These are phyloP conservation scores for Aegilops speltoides DNA, from an alignment of 176 grass and related monocot genomes.

Conservation along the genomic window DNA sequence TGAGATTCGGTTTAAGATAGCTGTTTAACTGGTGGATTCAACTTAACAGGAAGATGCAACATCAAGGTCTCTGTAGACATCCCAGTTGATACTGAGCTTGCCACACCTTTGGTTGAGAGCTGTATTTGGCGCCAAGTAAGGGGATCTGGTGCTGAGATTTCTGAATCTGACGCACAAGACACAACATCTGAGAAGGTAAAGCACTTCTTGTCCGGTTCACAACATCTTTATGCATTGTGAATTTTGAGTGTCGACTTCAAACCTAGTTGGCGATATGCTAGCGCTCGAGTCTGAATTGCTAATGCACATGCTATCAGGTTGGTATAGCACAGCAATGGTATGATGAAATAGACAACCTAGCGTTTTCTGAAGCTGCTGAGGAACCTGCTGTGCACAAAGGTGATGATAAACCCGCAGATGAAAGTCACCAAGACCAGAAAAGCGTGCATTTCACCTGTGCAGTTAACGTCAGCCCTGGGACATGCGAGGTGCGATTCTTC, in stretches of 20 bases:
- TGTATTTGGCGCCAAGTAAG: constrained; percentile 75
- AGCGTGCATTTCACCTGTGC: constrained; percentile 55
- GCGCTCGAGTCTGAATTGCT: neutral
- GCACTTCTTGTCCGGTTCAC: neutral
- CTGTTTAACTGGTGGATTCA: neutral
- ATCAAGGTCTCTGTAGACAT: constrained; percentile 63
- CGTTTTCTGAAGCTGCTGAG: constrained; percentile 54
- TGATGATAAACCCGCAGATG: constrained; percentile 27
- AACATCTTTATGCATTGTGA: neutral
- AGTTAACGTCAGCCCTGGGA: constrained; percentile 81
- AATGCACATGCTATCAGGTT: constrained; percentile 42
- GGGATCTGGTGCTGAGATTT: constrained; percentile 78
- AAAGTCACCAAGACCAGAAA: constrained; percentile 48
- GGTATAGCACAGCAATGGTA: constrained; percentile 90
- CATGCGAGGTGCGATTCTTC: constrained; percentile 57
- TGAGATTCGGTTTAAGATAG: constrained; percentile 11
- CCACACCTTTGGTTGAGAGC: constrained; percentile 53
- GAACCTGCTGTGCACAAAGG: constrained; percentile 33
- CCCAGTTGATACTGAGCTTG: constrained; percentile 73
- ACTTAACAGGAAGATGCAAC: constrained; percentile 69
- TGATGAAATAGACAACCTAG: constrained; percentile 93
- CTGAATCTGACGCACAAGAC: constrained; percentile 34
- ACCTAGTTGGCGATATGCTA: neutral
- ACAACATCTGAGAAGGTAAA: constrained; percentile 56
- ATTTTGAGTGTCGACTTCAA: constrained; percentile 1